Evolutionary conservation across 2,329 filamentous ascomycete species (phyloP).

Genomic region (Aspergillus proliferans): DNA sequence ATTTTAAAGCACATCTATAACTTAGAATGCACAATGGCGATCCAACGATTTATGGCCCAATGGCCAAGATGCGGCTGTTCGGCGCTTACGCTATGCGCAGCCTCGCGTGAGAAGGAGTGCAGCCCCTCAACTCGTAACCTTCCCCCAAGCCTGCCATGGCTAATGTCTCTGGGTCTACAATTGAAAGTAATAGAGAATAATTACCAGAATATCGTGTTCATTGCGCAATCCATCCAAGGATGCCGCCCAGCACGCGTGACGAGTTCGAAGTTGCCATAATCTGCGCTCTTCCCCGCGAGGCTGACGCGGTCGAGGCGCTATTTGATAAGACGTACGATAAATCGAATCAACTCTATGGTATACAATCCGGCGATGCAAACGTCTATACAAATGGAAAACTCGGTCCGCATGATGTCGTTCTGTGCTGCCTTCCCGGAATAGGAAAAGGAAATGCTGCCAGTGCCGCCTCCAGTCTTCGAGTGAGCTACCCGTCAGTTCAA

Average conservation of each 20-base stretch:
- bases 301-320: conserved; percentile 20
- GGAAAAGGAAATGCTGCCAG: conserved; percentile 19
- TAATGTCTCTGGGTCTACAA: too few relatives aligned
- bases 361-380: conserved; percentile 22
- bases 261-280: conserved; percentile 33
- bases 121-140: too few relatives aligned
- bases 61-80: too few relatives aligned
- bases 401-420: conserved; percentile 24
- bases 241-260: not conserved
- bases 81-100: too few relatives aligned
- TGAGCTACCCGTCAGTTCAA: conserved; percentile 21
- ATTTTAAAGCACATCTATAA: too few relatives aligned
- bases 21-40: too few relatives aligned
- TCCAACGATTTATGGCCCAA: too few relatives aligned
- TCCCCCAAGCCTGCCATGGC: too few relatives aligned
- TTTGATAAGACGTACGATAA: conserved; percentile 26
- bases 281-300: conserved; percentile 30
- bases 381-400: conserved; percentile 18
- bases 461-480: conserved; percentile 23
- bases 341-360: conserved; percentile 12
- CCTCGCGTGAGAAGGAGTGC: too few relatives aligned
- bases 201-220: too few relatives aligned
- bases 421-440: conserved; percentile 23
- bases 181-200: too few relatives aligned
- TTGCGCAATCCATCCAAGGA: too few relatives aligned